A percentile compares a stretch with the other conserved stretches of the same genome.
These are phyloP conservation scores for Agrocybe pediades DNA, from an alignment of 768 basidiomycete genomes.

Conservation along the genomic window DNA sequence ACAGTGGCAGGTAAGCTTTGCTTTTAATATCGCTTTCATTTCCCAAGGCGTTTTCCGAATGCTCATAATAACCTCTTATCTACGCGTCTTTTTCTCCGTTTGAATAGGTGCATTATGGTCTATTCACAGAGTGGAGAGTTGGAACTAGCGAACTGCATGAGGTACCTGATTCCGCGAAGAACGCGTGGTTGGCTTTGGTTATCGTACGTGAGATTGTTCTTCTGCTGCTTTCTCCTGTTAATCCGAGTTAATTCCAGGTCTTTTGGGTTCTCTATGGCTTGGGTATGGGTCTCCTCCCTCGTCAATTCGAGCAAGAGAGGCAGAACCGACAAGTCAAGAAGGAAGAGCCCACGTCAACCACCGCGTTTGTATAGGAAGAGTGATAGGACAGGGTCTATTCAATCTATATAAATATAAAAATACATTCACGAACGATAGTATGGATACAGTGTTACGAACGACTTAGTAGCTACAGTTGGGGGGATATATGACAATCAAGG, in stretches of 20 bases:
- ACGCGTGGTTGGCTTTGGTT: constrained; percentile 49
- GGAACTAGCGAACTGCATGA: constrained; percentile 33
- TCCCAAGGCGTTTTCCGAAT: not conserved
- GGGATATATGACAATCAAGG: constrained; percentile 5
- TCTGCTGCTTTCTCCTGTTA: not conserved
- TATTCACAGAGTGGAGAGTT: constrained; percentile 47
- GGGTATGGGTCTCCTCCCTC: constrained; percentile 46
- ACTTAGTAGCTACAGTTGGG: constrained; percentile 13
- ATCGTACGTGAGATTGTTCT: constrained; percentile 28
- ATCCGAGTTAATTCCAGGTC: constrained; percentile 29
- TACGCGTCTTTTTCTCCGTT: constrained; percentile 2
- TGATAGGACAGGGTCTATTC: constrained; percentile 6
- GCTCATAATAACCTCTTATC: not conserved
- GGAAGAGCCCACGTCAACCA: constrained; percentile 14
- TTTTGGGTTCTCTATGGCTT: constrained; percentile 48
- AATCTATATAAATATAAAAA: constrained; percentile 13
- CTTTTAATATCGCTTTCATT: not conserved
- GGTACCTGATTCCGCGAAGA: constrained; percentile 39
- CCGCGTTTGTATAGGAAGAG: constrained; percentile 6
- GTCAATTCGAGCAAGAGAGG: constrained; percentile 44
- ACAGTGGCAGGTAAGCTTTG: constrained; percentile 44
- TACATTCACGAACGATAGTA: constrained; percentile 22
- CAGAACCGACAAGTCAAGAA: constrained; percentile 19
- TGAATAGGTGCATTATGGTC: constrained; percentile 47
- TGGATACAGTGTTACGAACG: constrained; percentile 21